A percentile compares a stretch with the other conserved stretches of the same genome.
These are phyloP conservation scores for Pseudofabraea citricarpa DNA, from an alignment of 2,329 filamentous ascomycete genomes.

Conservation along the genomic window DNA sequence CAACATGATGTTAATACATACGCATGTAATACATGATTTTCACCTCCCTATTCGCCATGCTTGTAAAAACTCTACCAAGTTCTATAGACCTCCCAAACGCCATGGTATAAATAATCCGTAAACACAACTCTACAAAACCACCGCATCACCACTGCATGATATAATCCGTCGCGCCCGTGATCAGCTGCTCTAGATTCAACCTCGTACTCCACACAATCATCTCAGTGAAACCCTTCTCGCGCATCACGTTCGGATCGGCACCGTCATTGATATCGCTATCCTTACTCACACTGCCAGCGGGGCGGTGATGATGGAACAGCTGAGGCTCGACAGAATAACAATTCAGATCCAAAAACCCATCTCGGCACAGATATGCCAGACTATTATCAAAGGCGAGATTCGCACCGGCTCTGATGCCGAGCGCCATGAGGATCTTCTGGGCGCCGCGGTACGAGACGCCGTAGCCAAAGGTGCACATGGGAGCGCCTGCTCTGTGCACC, in stretches of 20 bases:
- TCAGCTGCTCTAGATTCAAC: slow-evolving; percentile 27
- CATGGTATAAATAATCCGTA: no score
- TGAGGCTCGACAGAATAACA: slow-evolving; percentile 31
- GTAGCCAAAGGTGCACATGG: slow-evolving; percentile 31
- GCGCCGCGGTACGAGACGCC: slow-evolving; percentile 24
- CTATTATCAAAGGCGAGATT: slow-evolving; percentile 28
- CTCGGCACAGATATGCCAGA: slow-evolving; percentile 26
- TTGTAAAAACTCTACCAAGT: no score
- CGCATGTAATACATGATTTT: no score
- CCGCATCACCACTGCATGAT: background rate
- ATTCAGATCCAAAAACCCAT: slow-evolving; percentile 24
- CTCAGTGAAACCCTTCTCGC: slow-evolving; percentile 28
- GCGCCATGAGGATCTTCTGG: slow-evolving; percentile 57
- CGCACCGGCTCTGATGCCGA: slow-evolving; percentile 36
- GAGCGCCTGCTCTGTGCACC: slow-evolving; percentile 22
- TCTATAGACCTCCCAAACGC: no score
- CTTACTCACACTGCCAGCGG: slow-evolving; percentile 21
- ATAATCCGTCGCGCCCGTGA: slow-evolving; percentile 4
- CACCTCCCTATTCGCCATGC: no score
- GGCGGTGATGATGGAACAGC: slow-evolving; percentile 31
- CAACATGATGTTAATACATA: no score
- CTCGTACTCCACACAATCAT: slow-evolving; percentile 31
- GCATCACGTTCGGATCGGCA: slow-evolving; percentile 12
- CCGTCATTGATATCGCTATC: slow-evolving; percentile 29
- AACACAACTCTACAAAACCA: no score